Evolutionary conservation across 441 rosid species (phyloP).

Genomic region (Manihot esculenta): DNA sequence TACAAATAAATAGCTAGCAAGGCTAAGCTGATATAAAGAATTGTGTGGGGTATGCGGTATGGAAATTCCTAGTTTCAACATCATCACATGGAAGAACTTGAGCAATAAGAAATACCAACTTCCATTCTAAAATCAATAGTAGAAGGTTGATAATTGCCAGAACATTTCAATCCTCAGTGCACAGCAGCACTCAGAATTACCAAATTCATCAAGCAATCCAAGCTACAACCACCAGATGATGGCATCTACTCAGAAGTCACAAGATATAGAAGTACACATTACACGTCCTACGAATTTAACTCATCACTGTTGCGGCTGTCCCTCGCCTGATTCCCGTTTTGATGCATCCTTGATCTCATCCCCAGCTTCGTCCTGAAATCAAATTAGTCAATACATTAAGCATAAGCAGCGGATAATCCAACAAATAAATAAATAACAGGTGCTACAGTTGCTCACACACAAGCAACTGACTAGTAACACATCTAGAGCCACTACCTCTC

Average conservation of each 20-base stretch:
- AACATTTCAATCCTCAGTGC: slow-evolving; percentile 31
- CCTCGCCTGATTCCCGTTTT: slow-evolving; percentile 64
- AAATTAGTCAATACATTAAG: not conserved
- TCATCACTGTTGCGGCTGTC: slow-evolving; percentile 41
- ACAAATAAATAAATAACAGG: not conserved
- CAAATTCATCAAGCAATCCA: slow-evolving; percentile 34
- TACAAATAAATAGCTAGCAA: no score
- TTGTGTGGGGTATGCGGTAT: no score
- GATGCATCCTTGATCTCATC: slow-evolving; percentile 91
- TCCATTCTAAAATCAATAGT: slow-evolving; percentile 25
- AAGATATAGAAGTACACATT: slow-evolving; percentile 32
- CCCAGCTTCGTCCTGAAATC: slow-evolving; percentile 75
- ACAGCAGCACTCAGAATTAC: slow-evolving; percentile 27
- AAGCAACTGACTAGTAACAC: not conserved
- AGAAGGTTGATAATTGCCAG: slow-evolving; percentile 26
- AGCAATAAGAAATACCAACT: slow-evolving; percentile 15
- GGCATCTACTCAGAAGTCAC: slow-evolving; percentile 35
- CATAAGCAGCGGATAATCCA: not conserved
- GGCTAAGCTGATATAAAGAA: no score
- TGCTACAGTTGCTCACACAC: not conserved
- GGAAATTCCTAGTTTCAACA: not conserved
- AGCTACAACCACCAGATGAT: slow-evolving; percentile 34
- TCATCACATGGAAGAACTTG: not conserved
- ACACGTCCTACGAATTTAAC: slow-evolving; percentile 28
- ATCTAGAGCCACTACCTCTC: not conserved